Evolutionary conservation across 129 eudicot genomes (phyloP).

Genomic region (Helianthus tuberosus): DNA sequence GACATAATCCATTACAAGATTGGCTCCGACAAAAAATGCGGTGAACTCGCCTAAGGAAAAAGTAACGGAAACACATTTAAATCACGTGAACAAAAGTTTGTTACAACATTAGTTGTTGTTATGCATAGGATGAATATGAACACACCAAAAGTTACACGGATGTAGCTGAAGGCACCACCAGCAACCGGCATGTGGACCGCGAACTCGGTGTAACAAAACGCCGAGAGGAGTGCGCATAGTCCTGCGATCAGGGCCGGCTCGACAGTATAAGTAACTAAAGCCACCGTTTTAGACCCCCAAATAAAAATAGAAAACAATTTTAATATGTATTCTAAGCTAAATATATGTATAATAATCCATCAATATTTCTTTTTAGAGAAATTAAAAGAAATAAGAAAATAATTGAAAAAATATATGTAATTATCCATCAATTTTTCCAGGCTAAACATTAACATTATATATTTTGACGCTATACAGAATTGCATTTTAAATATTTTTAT

Average conservation of each 20-base stretch:
- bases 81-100: conserved; percentile 19
- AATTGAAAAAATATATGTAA: too few relatives aligned
- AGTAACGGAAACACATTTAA: not conserved
- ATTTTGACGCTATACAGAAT: too few relatives aligned
- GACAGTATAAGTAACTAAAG: too few relatives aligned
- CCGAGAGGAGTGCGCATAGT: conserved; percentile 83
- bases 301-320: too few relatives aligned
- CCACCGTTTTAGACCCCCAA: too few relatives aligned
- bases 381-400: too few relatives aligned
- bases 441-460: too few relatives aligned
- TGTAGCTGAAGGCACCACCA: conserved; percentile 97
- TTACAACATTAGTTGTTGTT: not conserved
- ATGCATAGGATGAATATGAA: not conserved
- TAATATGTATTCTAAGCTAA: too few relatives aligned
- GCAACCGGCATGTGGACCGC: conserved; percentile 99
- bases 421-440: too few relatives aligned
- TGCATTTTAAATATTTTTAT: too few relatives aligned
- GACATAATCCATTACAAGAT: conserved; percentile 82
- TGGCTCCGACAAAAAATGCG: conserved; percentile 85
- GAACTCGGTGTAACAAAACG: conserved; percentile 96
- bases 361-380: too few relatives aligned
- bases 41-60: conserved; percentile 66
- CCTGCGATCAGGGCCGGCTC: conserved; percentile 55
- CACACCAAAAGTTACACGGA: conserved; percentile 88
- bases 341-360: too few relatives aligned